Evolutionary conservation across 2,329 filamentous ascomycete genomes (phyloP).

Genomic region (Calonectria honghensis): DNA sequence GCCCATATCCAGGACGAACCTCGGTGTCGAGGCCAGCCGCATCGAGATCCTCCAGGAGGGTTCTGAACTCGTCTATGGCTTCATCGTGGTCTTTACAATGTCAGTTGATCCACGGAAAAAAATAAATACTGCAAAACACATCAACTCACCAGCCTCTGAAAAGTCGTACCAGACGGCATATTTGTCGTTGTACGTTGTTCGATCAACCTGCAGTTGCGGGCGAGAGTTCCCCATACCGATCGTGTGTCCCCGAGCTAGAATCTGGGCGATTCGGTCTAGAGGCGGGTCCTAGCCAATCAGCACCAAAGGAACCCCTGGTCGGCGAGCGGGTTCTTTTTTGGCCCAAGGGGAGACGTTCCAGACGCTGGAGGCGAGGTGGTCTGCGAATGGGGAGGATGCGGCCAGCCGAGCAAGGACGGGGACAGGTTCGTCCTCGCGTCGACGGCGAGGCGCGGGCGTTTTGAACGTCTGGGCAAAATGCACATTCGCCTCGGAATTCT

Average conservation of each 20-base stretch:
- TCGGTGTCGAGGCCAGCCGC: conserved; percentile 80
- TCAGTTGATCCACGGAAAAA: neutral
- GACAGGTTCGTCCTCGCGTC: too few species aligned
- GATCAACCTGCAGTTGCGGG: conserved; percentile 28
- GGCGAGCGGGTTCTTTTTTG: neutral
- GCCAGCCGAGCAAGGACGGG: too few species aligned
- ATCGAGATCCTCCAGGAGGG: conserved; percentile 75
- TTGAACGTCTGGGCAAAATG: conserved; percentile 1
- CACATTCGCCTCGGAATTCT: conserved; percentile 27
- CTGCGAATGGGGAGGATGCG: neutral
- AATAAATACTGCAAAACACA: neutral
- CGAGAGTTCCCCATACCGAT: conserved; percentile 4
- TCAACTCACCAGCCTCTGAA: conserved; percentile 56
- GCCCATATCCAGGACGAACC: conserved; percentile 81
- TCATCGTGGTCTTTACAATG: conserved; percentile 57
- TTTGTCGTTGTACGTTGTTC: conserved; percentile 60
- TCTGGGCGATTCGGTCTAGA: conserved; percentile 25
- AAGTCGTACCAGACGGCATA: conserved; percentile 65
- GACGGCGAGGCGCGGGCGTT: conserved; percentile 5
- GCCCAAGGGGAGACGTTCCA: neutral
- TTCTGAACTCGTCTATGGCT: conserved; percentile 59
- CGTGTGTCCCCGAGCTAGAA: conserved; percentile 14
- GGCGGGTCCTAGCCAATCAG: conserved; percentile 13
- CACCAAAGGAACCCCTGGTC: neutral
- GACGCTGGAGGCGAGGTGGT: neutral